Evolutionary conservation across 192 early-diverging fungal species (phyloP), one percentile per base, ranked within the genome.

Genomic region (Coemansia furcata): DNA sequence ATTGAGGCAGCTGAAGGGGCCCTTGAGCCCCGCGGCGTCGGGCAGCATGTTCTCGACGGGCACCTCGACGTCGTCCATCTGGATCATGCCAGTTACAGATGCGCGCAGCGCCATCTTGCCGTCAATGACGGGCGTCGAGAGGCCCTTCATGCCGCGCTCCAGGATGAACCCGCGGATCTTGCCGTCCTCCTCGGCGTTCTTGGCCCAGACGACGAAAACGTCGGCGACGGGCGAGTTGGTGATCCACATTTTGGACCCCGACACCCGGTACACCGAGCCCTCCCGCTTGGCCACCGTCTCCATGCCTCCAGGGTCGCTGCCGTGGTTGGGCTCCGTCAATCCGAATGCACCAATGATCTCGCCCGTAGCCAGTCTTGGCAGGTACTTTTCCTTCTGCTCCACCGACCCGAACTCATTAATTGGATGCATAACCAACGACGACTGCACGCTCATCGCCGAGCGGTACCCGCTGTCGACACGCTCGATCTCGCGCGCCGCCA

Each of bases 141-240:
- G 76, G 9, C 97, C 97, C 76, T 91, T 86, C 94, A 96, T 95
- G n/a, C 90, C 92, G 77, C 93, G 93, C 74, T 99, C 97, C 21
- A 99, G 84, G 39, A 99, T 90, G 62, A 97, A 99, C 2, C 97
- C 97, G 57, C 93, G 89, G 72, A 99, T 98, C 72, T 88, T 87
- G 63, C 87, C 89, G 71, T 93, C 90, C 6, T 94, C 92, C 35
- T 80, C 74, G 47, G 69, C 70, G 47, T 87, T 86, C 82, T 95
- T 97, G 36, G 94, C 97, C 97, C 97, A 99, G 26, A 99, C 86
- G 29, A 99, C 86, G 86, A 96, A 97, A 29, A 98, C 90, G 60
- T 98, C 95, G 46, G 97, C 97, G 54, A 99, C 91, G 11, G 97
- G 97, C 37, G 94, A 94, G 87, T 99, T 99, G 64, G 97, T 97